Evolutionary conservation across 257 asterid genomes (phyloP), one percentile per base, ranked within the genome.

Genomic region (Solanum sejunctum): DNA sequence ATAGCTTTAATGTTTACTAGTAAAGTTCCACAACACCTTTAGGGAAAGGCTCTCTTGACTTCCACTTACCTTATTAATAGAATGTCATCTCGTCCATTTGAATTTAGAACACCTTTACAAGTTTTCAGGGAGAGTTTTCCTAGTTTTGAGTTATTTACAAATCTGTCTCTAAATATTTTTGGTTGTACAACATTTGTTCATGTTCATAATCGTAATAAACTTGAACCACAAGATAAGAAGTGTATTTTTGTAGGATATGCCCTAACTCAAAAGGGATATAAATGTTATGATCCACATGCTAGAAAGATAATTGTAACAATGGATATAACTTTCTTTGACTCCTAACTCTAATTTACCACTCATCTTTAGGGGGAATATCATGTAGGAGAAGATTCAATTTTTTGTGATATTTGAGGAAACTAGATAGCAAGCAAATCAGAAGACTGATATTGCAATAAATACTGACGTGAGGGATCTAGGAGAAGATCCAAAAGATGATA

Each of bases 281-380:
- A 84, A 45, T 56, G 71, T 77, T 58, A 32, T 15, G 7, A 7
- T 39, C 32, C 82, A 6, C 21, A 23, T 3, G 23, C 71, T 2
- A 70, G 21, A 18, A 84, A n/a, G 28, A 54, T 71, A 18, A 18
- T 32, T 41, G 45, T 23, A 18, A 67, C 16, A 12, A 70, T 72
- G 83, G 47, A 84, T 72, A 7, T n/a, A 17, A 84, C 86, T 70
- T 84, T 72, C 45, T 72, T 56, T n/a, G n/a, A n/a, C n/a, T n/a
- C n/a, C n/a, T n/a, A n/a, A n/a, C n/a, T n/a, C n/a, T n/a, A n/a
- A n/a, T n/a, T n/a, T n/a, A n/a, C n/a, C n/a, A n/a, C n/a, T n/a
- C n/a, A n/a, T n/a, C n/a, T n/a, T n/a, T n/a, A n/a, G n/a, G n/a
- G n/a, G n/a, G n/a, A n/a, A n/a, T n/a, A n/a, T n/a, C n/a, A n/a